phyloP scores from a whole-genome alignment of 441 rosid species.

The Adansonia madagascariensis region DNA sequence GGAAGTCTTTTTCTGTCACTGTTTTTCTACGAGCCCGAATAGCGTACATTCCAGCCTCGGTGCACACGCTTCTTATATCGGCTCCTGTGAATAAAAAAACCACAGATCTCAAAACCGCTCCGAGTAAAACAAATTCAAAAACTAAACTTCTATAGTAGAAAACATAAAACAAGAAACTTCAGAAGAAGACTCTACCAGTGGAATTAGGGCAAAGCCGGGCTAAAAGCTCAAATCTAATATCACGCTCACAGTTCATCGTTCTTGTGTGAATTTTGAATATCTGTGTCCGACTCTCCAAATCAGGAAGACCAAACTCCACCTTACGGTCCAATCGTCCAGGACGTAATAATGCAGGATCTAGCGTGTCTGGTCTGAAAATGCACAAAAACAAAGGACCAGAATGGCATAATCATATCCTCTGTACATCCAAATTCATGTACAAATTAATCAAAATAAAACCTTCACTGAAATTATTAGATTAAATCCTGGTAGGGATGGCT shows the following conservation, averaged over 20 bases:
- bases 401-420: background rate
- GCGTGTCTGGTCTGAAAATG: constrained; percentile 75
- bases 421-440: background rate
- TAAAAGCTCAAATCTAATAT: constrained; percentile 86
- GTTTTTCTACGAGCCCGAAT: constrained; percentile 93
- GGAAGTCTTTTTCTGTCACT: constrained; percentile 93
- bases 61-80: constrained; percentile 96
- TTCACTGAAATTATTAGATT: background rate
- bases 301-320: constrained; percentile 96
- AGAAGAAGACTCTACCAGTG: constrained; percentile 51
- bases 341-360: constrained; percentile 91
- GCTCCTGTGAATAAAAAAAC: constrained; percentile 61
- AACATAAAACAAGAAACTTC: background rate
- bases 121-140: background rate
- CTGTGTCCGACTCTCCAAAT: constrained; percentile 89
- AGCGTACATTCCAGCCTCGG: constrained; percentile 98
- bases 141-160: background rate
- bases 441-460: background rate
- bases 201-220: constrained; percentile 97
- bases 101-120: background rate
- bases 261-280: constrained; percentile 94
- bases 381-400: background rate
- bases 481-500: background rate
- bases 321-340: constrained; percentile 95
- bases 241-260: constrained; percentile 94